Evolutionary conservation across 2,329 filamentous ascomycete species (phyloP).

Genomic region (Westerdykella aurantiaca): DNA sequence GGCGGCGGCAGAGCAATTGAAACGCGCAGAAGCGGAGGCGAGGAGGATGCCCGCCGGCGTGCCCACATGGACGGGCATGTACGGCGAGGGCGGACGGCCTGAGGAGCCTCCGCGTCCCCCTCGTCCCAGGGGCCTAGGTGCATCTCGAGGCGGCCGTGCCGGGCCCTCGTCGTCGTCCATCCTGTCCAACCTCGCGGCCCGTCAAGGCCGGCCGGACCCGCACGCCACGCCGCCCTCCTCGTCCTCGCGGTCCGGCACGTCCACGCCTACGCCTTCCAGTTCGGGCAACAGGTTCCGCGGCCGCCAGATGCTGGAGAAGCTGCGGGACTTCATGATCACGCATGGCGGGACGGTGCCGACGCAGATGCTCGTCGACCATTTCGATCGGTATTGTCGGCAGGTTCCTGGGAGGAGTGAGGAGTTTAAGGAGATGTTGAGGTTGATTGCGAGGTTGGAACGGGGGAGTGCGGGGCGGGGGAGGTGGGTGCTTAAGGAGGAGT

Average conservation of each 20-base stretch:
- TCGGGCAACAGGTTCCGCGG: slow-evolving; percentile 26
- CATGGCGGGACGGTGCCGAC: slow-evolving; percentile 76
- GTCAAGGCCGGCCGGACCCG: slow-evolving; percentile 30
- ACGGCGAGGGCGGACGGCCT: slow-evolving; percentile 68
- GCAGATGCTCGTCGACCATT: slow-evolving; percentile 84
- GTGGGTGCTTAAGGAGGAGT: slow-evolving; percentile 57
- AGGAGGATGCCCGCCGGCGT: slow-evolving; percentile 70
- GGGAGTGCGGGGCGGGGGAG: slow-evolving; percentile 45
- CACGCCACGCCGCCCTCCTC: slow-evolving; percentile 3
- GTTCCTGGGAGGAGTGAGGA: slow-evolving; percentile 59
- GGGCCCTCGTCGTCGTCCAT: slow-evolving; percentile 38
- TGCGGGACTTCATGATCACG: slow-evolving; percentile 69
- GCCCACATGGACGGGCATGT: slow-evolving; percentile 88
- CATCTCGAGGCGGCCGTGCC: slow-evolving; percentile 32
- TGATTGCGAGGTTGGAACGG: slow-evolving; percentile 65
- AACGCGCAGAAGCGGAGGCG: slow-evolving; percentile 66
- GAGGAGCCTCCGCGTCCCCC: slow-evolving; percentile 26
- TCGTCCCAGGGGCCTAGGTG: slow-evolving; percentile 6
- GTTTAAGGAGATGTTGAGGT: slow-evolving; percentile 75
- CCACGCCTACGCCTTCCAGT: slow-evolving; percentile 23
- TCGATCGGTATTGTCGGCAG: slow-evolving; percentile 71
- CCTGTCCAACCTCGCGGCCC: slow-evolving; percentile 40
- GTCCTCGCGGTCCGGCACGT: slow-evolving; percentile 18
- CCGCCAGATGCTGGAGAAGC: slow-evolving; percentile 48
- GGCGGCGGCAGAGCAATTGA: slow-evolving; percentile 69